A percentile compares a stretch with the other conserved stretches of the same genome.
phyloP scores from a whole-genome alignment of 2,329 filamentous ascomycete genomes.

The Arthrobotrys conoides region DNA sequence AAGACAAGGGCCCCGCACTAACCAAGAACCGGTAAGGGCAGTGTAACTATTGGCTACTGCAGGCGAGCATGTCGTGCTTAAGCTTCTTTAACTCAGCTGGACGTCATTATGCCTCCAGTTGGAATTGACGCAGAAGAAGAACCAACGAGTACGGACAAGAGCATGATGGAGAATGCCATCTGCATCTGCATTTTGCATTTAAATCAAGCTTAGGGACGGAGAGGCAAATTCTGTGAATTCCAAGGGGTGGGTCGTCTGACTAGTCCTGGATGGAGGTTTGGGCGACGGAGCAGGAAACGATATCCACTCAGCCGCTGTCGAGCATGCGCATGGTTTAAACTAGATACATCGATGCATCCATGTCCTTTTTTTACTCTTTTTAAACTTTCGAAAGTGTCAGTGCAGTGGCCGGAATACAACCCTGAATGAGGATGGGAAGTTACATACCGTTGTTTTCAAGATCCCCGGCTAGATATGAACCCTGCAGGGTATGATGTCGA shows the following conservation, averaged over 20 bases:
- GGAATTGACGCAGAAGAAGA: background rate
- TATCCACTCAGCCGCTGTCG: background rate
- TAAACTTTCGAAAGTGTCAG: background rate
- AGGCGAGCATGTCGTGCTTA: conserved; percentile 17
- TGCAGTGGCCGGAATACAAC: conserved; percentile 14
- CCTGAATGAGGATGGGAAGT: conserved; percentile 14
- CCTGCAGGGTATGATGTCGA: conserved; percentile 28
- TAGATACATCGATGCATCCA: background rate
- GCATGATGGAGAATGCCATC: background rate
- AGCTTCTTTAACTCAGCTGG: background rate
- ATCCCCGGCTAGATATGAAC: conserved; percentile 3
- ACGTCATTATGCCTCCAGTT: conserved; percentile 7
- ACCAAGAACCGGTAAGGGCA: conserved; percentile 7
- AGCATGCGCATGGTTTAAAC: background rate
- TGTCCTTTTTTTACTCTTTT: background rate
- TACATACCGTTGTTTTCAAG: background rate
- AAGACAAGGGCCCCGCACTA: conserved; percentile 21
- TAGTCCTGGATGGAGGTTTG: background rate
- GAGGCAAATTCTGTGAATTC: background rate
- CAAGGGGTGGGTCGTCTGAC: conserved; percentile 17
- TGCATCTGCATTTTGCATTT: conserved; percentile 9
- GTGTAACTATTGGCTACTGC: conserved; percentile 18
- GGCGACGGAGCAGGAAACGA: conserved; percentile 22
- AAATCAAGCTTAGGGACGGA: background rate
- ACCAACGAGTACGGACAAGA: background rate